Percentiles rank a stretch among this genome's conserved stretches.
Conservation (phyloP, 371 early-diverging fungal species). For the Actinomucor elegans region DNA sequence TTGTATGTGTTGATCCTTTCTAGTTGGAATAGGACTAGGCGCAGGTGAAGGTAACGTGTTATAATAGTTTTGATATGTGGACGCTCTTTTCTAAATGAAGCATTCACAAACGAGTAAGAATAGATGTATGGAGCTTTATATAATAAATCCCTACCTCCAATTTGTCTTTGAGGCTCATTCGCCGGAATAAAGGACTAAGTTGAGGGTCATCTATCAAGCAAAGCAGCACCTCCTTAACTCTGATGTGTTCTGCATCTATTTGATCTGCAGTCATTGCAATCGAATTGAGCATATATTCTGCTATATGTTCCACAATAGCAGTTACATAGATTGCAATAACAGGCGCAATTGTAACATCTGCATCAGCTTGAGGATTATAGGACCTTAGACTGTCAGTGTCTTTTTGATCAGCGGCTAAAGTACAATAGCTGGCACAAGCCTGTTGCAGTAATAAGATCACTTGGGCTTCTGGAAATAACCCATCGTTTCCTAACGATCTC, state of each 20-base stretch:
- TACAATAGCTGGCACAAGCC: constrained; percentile 54
- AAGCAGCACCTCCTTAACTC: constrained; percentile 53
- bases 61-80: not conserved
- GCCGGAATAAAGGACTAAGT: constrained; percentile 44
- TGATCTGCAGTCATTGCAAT: constrained; percentile 55
- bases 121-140: not conserved
- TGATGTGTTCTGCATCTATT: constrained; percentile 50
- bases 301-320: constrained; percentile 60
- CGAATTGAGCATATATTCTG: constrained; percentile 55
- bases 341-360: constrained; percentile 40
- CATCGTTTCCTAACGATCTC: constrained; percentile 15
- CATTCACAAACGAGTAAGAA: not conserved
- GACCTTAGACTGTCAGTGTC: too few relatives aligned
- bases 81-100: constrained; percentile 15
- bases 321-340: constrained; percentile 61
- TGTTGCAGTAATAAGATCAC: constrained; percentile 43
- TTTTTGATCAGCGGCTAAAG: constrained; percentile 36
- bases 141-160: constrained; percentile 28
- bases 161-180: constrained; percentile 38
- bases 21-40: constrained; percentile 12
- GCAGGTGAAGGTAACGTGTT: constrained; percentile 15
- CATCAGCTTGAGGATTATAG: not conserved
- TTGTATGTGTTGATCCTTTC: constrained; percentile 10
- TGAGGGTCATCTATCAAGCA: constrained; percentile 55
- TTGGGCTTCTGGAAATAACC: constrained; percentile 14